phyloP scores from a whole-genome alignment of 1,139 yeast species.

The Casaregolazyma suthepensis region DNA sequence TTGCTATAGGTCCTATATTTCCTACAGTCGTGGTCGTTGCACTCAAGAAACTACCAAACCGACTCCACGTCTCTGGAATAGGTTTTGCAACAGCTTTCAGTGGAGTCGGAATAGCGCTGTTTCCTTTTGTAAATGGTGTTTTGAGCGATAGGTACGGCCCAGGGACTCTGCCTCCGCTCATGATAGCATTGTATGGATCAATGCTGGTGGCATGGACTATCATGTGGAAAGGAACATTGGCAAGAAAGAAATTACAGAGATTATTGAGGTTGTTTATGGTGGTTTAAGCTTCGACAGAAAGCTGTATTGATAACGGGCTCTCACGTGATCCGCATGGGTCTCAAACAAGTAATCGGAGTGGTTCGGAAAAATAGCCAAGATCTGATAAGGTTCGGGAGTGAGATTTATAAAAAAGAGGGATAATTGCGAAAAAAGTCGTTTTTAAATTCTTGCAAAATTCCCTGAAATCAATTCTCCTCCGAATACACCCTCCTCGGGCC shows the following conservation, averaged over 20 bases:
- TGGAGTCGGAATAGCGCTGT: constrained; percentile 67
- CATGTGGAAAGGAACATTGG: neutral
- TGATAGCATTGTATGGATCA: constrained; percentile 21
- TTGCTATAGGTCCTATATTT: constrained; percentile 73
- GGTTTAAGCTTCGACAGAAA: too few species aligned
- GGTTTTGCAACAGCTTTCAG: constrained; percentile 77
- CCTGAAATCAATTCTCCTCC: neutral
- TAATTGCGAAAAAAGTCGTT: neutral
- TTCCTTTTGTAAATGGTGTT: constrained; percentile 30
- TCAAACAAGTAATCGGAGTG: neutral
- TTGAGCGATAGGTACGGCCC: constrained; percentile 27
- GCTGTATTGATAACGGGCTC: too few species aligned
- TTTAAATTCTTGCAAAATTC: too few species aligned
- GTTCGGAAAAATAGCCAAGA: neutral
- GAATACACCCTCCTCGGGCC: neutral
- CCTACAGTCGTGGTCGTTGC: constrained; percentile 69
- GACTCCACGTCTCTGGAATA: constrained; percentile 59
- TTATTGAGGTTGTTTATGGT: too few species aligned
- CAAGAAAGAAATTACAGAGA: neutral
- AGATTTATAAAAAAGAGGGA: too few species aligned
- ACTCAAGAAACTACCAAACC: constrained; percentile 54
- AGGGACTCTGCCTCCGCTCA: constrained; percentile 27
- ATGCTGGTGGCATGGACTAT: constrained; percentile 27
- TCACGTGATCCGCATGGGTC: too few species aligned
- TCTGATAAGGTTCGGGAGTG: neutral